These are phyloP conservation scores for Candida bentonensis DNA, from an alignment of 805 yeast species.

Conservation along the genomic window DNA sequence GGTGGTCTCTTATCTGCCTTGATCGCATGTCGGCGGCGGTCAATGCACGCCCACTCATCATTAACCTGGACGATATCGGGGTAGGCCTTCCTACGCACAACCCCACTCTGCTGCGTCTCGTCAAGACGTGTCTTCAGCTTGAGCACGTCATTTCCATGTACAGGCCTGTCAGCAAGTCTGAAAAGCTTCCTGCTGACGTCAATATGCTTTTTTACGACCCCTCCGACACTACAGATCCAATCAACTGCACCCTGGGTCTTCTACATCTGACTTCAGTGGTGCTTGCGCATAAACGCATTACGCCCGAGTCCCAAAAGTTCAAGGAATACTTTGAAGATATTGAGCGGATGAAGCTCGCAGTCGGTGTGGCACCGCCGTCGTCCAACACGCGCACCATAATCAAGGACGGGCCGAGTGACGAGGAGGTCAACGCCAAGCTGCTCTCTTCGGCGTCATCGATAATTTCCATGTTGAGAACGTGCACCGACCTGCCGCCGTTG, in stretches of 20 bases:
- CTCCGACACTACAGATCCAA: slow-evolving; percentile 12
- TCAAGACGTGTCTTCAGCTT: slow-evolving; percentile 20
- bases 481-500: slow-evolving; percentile 17
- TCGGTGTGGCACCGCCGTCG: not conserved
- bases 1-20: slow-evolving; percentile 29
- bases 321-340: slow-evolving; percentile 2
- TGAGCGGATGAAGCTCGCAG: slow-evolving; percentile 1
- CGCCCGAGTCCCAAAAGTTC: slow-evolving; percentile 1
- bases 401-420: slow-evolving; percentile 8
- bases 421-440: slow-evolving; percentile 8
- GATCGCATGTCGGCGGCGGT: slow-evolving; percentile 27
- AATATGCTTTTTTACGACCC: slow-evolving; percentile 15
- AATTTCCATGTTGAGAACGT: slow-evolving; percentile 14
- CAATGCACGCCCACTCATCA: slow-evolving; percentile 26
- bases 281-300: slow-evolving; percentile 20
- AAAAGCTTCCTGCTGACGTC: slow-evolving; percentile 14
- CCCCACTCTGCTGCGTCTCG: slow-evolving; percentile 19
- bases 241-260: slow-evolving; percentile 16
- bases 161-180: slow-evolving; percentile 18
- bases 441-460: slow-evolving; percentile 17
- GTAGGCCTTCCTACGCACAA: slow-evolving; percentile 17
- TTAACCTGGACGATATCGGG: slow-evolving; percentile 27
- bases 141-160: slow-evolving; percentile 26
- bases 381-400: not conserved
- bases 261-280: slow-evolving; percentile 19